Evolutionary conservation across 2,329 filamentous ascomycete genomes (phyloP).

Genomic region (Fusarium sarcochroum): DNA sequence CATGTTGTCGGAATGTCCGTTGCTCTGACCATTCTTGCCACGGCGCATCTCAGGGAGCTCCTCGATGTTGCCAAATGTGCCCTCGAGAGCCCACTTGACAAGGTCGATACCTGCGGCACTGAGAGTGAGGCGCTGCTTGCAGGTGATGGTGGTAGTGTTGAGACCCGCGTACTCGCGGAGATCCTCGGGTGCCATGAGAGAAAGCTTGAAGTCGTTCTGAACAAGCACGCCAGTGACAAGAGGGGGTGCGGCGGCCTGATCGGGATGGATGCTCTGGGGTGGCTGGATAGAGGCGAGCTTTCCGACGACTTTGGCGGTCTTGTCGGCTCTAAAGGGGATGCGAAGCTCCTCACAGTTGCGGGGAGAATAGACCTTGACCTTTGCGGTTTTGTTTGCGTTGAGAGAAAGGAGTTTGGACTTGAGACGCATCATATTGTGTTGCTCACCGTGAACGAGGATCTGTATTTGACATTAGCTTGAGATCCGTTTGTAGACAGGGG

Average conservation of each 20-base stretch:
- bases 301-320: conserved; percentile 95
- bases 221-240: conserved; percentile 92
- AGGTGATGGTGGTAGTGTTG: conserved; percentile 93
- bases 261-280: conserved; percentile 59
- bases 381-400: conserved; percentile 83
- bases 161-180: conserved; percentile 96
- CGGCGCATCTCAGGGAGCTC: conserved; percentile 70
- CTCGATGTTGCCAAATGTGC: conserved; percentile 91
- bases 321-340: conserved; percentile 96
- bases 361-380: conserved; percentile 93
- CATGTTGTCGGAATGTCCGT: conserved; percentile 58
- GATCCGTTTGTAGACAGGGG: neutral
- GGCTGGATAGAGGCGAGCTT: conserved; percentile 87
- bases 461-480: conserved; percentile 53
- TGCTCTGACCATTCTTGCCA: conserved; percentile 48
- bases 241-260: conserved; percentile 51
- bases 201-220: conserved; percentile 98
- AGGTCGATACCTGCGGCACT: conserved; percentile 91
- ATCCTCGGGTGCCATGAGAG: conserved; percentile 96
- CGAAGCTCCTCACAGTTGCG: conserved; percentile 95
- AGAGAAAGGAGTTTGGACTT: conserved; percentile 96
- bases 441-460: conserved; percentile 97
- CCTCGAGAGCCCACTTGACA: conserved; percentile 93
- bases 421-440: conserved; percentile 97
- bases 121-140: conserved; percentile 90